A percentile compares a stretch with the other conserved stretches of the same genome.
Evolutionary conservation across 2,329 filamentous ascomycete genomes (phyloP).

Genomic region (Periglandula ipomoeae): DNA sequence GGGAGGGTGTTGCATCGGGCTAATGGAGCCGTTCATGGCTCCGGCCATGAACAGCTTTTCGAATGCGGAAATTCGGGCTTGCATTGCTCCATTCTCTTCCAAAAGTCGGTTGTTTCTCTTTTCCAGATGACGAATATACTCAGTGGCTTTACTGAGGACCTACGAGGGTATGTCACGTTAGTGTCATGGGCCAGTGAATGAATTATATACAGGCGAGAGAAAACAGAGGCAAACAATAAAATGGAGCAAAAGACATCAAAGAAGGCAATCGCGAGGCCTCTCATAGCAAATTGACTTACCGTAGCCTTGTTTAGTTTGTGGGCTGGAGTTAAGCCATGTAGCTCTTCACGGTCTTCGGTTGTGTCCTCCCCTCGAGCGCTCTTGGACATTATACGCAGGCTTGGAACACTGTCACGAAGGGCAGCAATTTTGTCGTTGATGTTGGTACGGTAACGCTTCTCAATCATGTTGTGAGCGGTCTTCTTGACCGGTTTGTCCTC

Average conservation of each 20-base stretch:
- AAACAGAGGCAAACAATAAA: too few relatives aligned
- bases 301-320: slow-evolving; percentile 98
- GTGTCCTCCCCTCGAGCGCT: slow-evolving; percentile 58
- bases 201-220: too few relatives aligned
- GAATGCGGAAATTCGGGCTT: slow-evolving; percentile 64
- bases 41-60: slow-evolving; percentile 73
- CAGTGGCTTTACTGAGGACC: slow-evolving; percentile 87
- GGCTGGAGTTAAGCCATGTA: slow-evolving; percentile 67
- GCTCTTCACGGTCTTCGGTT: slow-evolving; percentile 66
- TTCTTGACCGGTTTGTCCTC: slow-evolving; percentile 62
- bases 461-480: slow-evolving; percentile 96
- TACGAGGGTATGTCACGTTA: slow-evolving; percentile 20
- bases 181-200: too few relatives aligned
- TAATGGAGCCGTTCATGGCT: slow-evolving; percentile 56
- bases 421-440: slow-evolving; percentile 96
- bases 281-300: slow-evolving; percentile 30
- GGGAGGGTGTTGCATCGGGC: slow-evolving; percentile 43
- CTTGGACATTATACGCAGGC: slow-evolving; percentile 74
- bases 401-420: slow-evolving; percentile 83
- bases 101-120: slow-evolving; percentile 76
- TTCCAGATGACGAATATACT: slow-evolving; percentile 90
- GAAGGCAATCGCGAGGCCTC: not conserved
- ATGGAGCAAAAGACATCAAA: too few relatives aligned
- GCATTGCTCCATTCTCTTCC: slow-evolving; percentile 74
- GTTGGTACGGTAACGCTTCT: slow-evolving; percentile 93